These are phyloP conservation scores for Acanthamoeba sp. DNA, from an alignment of 208 protist genomes.

Conservation along the genomic window DNA sequence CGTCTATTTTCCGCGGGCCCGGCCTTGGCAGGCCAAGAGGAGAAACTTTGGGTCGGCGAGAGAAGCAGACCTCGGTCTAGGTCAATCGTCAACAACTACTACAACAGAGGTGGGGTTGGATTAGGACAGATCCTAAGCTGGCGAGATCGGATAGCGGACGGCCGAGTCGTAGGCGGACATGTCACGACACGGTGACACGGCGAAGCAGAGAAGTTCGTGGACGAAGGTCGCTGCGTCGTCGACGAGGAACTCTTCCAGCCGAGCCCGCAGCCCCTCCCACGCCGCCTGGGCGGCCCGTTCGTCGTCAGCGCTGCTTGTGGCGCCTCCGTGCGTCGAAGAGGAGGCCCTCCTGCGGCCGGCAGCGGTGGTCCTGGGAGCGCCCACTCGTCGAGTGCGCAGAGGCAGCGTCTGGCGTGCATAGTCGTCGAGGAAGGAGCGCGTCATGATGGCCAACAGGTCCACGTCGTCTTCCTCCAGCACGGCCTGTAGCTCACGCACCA, in stretches of 20 bases:
- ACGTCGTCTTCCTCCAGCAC: slow-evolving; percentile 60
- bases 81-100: too few species aligned
- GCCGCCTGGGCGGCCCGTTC: neutral
- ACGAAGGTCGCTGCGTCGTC: slow-evolving; percentile 41
- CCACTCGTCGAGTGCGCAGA: neutral
- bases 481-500: slow-evolving; percentile 27
- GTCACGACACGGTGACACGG: neutral
- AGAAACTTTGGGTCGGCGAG: too few species aligned
- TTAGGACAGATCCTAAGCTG: too few species aligned
- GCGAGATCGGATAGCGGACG: slow-evolving; percentile 6
- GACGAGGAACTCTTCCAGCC: slow-evolving; percentile 54
- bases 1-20: too few species aligned
- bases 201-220: slow-evolving; percentile 65
- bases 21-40: too few species aligned
- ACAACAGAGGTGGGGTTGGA: too few species aligned
- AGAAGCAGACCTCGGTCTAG: too few species aligned
- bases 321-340: neutral
- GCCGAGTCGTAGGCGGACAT: neutral
- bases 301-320: neutral
- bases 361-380: neutral
- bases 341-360: neutral
- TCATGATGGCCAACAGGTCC: slow-evolving; percentile 22
- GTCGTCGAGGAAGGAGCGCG: slow-evolving; percentile 10
- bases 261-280: neutral
- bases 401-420: neutral